A percentile compares a stretch with the other conserved stretches of the same genome.
Evolutionary conservation across 2,329 filamentous ascomycete genomes (phyloP).

Genomic region (Colletotrichum abscissum): DNA sequence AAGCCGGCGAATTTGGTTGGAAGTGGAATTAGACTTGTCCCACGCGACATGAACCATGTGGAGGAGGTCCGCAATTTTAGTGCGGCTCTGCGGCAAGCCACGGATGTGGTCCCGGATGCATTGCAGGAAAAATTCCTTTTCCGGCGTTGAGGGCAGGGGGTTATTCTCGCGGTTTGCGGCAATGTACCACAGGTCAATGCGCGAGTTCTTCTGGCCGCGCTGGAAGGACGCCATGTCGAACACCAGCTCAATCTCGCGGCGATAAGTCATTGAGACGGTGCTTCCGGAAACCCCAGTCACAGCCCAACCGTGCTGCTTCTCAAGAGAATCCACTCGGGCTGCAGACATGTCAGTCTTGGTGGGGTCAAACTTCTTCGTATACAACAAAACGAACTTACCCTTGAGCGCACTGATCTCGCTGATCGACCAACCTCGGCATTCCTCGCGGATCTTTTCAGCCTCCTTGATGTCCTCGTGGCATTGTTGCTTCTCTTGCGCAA

Average conservation of each 20-base stretch:
- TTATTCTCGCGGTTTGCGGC: constrained; percentile 66
- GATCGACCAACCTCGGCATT: constrained; percentile 89
- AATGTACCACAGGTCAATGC: constrained; percentile 78
- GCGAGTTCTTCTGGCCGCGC: constrained; percentile 55
- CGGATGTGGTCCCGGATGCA: constrained; percentile 77
- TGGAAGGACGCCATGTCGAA: constrained; percentile 76
- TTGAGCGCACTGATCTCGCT: constrained; percentile 84
- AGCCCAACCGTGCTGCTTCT: constrained; percentile 76
- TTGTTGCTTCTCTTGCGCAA: constrained; percentile 74
- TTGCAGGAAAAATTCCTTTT: constrained; percentile 81
- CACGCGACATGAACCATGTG: constrained; percentile 70
- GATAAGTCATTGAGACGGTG: constrained; percentile 79
- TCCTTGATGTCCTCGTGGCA: constrained; percentile 81
- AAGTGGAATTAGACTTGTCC: constrained; percentile 71
- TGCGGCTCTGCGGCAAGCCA: constrained; percentile 67
- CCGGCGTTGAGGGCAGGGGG: constrained; percentile 67
- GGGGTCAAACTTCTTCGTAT: not conserved
- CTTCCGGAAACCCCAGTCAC: constrained; percentile 73
- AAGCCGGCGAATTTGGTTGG: constrained; percentile 70
- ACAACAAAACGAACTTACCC: constrained; percentile 58
- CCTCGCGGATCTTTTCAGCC: constrained; percentile 85
- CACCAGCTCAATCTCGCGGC: constrained; percentile 77
- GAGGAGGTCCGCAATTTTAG: constrained; percentile 68
- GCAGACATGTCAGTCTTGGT: constrained; percentile 49
- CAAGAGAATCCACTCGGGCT: constrained; percentile 75